Evolutionary conservation across 257 asterid genomes (phyloP), one percentile per base, ranked within the genome.

Genomic region (Nemophila menziesii): DNA sequence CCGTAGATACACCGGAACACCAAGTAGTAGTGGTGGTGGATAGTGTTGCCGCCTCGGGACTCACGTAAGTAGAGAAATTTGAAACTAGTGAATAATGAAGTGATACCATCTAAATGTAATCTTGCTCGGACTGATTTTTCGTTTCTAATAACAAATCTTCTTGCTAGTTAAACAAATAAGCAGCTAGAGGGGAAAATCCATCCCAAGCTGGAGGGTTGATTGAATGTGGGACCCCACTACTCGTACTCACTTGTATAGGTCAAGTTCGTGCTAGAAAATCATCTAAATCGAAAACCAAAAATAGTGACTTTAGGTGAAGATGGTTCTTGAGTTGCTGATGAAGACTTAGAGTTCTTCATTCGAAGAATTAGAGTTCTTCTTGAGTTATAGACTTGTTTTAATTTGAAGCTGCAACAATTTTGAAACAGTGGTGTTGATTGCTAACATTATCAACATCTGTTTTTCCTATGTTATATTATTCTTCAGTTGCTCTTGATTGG

Each of bases 1-100:
- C 87, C 27, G 99, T 96, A 56, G 99, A 80, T 65, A 90, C 99
- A 56, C 99, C 96, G 51, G 99, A 90, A 57, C 99, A 96, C 99
- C 99, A 90, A 58, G 99, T 90, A 20, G 99, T 90, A 37, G 92
- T 67, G 22, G 92, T 79, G 43, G 87, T 73, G 7, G 96, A 80
- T 61, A 84, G 93, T 59, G 96, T 94, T 23, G 99, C 99, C 52
- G 99, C 92, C 71, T 90, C 99, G 29, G 99, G 99, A 67, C 93
- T 85, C 56, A 90, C 99, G 52, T 90, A 90, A 22, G 99, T 96
- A 65, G 99, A 90, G 57, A 90, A 90, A 65, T 90, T 90, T 47
- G 99, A 90, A 67, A 90, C 96, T 33, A 96, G 99, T 50, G 90
- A 77, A 64, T 96, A 90, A 65, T 90, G 94, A 77, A 90, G 93